Conservation (phyloP, 768 basidiomycete genomes). For the Kwoniella bestiolae region DNA sequence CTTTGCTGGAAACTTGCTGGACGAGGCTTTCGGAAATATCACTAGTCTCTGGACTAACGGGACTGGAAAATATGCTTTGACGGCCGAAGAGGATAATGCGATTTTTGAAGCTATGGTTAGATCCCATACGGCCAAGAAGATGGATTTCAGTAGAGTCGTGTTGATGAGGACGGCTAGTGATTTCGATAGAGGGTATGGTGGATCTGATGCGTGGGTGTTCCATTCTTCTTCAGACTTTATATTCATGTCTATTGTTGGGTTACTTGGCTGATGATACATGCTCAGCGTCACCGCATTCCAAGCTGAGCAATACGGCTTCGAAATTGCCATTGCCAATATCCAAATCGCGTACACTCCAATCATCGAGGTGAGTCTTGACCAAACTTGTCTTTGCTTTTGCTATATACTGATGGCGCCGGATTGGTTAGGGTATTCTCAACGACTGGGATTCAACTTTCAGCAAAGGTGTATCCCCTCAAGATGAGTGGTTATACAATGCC, state of each 20-base stretch:
- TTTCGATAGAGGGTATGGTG: slow-evolving; percentile 34
- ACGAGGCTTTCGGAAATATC: slow-evolving; percentile 59
- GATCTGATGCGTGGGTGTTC: slow-evolving; percentile 41
- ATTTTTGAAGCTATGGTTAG: slow-evolving; percentile 59
- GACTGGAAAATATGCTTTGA: slow-evolving; percentile 32
- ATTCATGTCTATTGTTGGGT: slow-evolving; percentile 28
- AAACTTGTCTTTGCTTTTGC: not conserved
- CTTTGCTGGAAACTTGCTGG: slow-evolving; percentile 58
- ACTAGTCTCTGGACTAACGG: slow-evolving; percentile 56
- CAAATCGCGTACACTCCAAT: slow-evolving; percentile 59
- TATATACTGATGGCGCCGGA: not conserved
- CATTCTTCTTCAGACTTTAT: no score
- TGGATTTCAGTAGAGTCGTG: slow-evolving; percentile 59
- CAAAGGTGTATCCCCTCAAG: slow-evolving; percentile 55
- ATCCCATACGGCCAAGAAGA: slow-evolving; percentile 52
- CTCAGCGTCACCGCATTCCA: slow-evolving; percentile 52
- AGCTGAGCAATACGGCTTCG: slow-evolving; percentile 55
- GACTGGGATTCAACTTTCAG: slow-evolving; percentile 57
- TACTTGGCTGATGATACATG: not conserved
- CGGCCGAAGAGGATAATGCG: slow-evolving; percentile 60
- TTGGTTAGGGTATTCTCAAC: slow-evolving; percentile 54
- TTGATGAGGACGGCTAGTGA: slow-evolving; percentile 57
- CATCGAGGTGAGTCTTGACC: slow-evolving; percentile 45
- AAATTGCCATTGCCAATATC: slow-evolving; percentile 58
- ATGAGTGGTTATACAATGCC: slow-evolving; percentile 31